Conservation (phyloP, 805 yeast species). For the Yamadazyma nakazawae region DNA sequence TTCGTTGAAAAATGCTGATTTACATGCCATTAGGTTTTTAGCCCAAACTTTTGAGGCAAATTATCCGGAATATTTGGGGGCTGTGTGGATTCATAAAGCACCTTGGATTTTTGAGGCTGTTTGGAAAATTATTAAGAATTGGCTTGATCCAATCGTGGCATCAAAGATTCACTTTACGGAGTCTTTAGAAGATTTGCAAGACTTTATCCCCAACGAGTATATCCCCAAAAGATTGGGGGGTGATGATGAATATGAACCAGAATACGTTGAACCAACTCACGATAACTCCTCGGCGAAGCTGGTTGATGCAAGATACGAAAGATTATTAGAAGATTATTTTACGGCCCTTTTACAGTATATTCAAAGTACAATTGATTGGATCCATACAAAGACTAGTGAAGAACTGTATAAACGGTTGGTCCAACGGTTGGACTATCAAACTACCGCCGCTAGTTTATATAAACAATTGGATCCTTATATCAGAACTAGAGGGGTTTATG, state of each 20-base stretch:
- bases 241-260: constrained; percentile 48
- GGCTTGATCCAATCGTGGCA: constrained; percentile 95
- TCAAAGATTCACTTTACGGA: constrained; percentile 81
- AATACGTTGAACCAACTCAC: constrained; percentile 55
- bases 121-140: constrained; percentile 83
- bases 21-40: constrained; percentile 80
- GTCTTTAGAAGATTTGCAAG: constrained; percentile 55
- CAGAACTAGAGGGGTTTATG: constrained; percentile 71
- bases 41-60: constrained; percentile 86
- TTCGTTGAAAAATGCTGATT: constrained; percentile 86
- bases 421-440: constrained; percentile 53
- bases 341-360: constrained; percentile 42
- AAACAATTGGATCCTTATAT: constrained; percentile 70
- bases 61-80: constrained; percentile 88
- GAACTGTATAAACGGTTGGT: constrained; percentile 44
- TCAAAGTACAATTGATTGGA: constrained; percentile 69
- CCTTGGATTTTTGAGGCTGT: constrained; percentile 85
- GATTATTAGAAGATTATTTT: constrained; percentile 34
- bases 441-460: constrained; percentile 57
- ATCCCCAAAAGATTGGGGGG: constrained; percentile 77
- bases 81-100: constrained; percentile 80
- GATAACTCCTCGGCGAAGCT: constrained; percentile 36
- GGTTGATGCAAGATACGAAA: constrained; percentile 34
- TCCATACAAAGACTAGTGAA: constrained; percentile 49
- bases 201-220: constrained; percentile 52